Evolutionary conservation across 345 rosid species (phyloP), one percentile per base, ranked within the genome.

Genomic region (Eucalyptus curtisii): DNA sequence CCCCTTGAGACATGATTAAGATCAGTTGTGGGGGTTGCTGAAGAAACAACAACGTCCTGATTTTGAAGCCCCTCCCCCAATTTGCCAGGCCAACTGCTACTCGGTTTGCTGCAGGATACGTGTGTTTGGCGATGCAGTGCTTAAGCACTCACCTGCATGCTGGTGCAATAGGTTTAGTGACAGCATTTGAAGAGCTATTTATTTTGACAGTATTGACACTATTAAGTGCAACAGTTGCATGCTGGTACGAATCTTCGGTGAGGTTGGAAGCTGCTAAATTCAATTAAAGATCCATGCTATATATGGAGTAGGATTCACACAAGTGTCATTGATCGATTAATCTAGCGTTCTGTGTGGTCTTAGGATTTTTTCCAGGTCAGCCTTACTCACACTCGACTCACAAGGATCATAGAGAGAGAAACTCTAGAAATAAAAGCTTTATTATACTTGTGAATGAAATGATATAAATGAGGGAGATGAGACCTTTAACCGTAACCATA

Each of bases 311-410:
- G 55, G 55, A 52, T 52, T 4, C 24, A 52, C 4, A 0, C 55
- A 52, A 52, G 24, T 19, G 55, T 52, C 24, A 52, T 4, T 52
- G 4, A 9, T 52, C 10, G 10, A 52, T 52, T 52, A 52, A 52
- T 52, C 2, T 17, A 52, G 4, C 4, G 1, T 52, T 1, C 4
- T 52, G 9, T 7, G 22, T 1, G 24, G 55, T 1, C 10, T 52
- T 52, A 52, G 24, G 8, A 52, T 52, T 52, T 52, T 3, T 52
- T 7, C 24, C 4, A 1, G 19, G 2, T 52, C 0, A 19, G 10
- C 2, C 8, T 52, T 52, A 52, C 55, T 52, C 20, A 7, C 24
- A 7, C 24, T 52, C 1, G 10, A 52, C 55, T 52, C 2, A 52
- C 9, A 52, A 7, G 55, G 2, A 19, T 52, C 2, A 52, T 52